Conservation (phyloP, 306 rosid species). For the Rosa chinensis region DNA sequence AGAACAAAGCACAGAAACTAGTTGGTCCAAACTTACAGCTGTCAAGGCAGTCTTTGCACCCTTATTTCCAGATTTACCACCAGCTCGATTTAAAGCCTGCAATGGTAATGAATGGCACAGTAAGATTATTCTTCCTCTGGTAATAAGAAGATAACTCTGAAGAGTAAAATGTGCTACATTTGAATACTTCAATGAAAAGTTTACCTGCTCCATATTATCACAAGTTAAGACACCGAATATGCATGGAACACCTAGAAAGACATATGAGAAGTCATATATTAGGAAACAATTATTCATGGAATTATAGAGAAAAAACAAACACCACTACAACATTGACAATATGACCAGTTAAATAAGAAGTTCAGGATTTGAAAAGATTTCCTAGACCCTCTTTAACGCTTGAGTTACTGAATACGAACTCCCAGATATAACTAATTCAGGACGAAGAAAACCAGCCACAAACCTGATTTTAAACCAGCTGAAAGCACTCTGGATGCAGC, state of each 20-base stretch:
- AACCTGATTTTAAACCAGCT: constrained; percentile 80
- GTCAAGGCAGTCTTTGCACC: constrained; percentile 92
- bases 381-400: background rate
- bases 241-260: constrained; percentile 78
- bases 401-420: background rate
- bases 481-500: constrained; percentile 95
- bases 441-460: constrained; percentile 16
- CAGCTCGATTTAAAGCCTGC: constrained; percentile 91
- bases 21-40: constrained; percentile 57
- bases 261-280: constrained; percentile 24
- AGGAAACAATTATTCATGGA: constrained; percentile 13
- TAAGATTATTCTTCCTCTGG: background rate
- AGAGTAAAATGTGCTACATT: background rate
- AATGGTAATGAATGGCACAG: constrained; percentile 18
- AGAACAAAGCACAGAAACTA: background rate
- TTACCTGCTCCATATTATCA: constrained; percentile 86
- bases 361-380: background rate
- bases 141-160: background rate
- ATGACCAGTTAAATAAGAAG: constrained; percentile 1
- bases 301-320: background rate
- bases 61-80: constrained; percentile 94
- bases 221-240: constrained; percentile 81
- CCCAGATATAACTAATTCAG: background rate
- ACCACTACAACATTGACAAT: background rate
- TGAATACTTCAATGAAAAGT: constrained; percentile 11